Conservation (phyloP, 2,329 filamentous ascomycete species). For the Talaromyces albobiverticillius region DNA sequence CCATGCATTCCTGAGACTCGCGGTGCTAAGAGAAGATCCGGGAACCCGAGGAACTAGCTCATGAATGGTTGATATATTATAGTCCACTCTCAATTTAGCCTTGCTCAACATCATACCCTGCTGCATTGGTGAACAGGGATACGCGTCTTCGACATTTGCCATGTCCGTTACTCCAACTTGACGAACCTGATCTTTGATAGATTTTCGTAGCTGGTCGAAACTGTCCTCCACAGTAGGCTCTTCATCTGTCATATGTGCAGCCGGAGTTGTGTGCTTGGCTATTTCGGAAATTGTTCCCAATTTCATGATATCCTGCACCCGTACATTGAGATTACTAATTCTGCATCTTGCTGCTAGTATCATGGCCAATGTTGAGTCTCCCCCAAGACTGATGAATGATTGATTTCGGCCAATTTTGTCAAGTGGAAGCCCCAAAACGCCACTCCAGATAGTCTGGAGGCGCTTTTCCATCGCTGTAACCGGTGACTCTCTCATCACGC, state of each 20-base stretch:
- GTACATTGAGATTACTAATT: background rate
- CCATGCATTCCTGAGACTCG: background rate
- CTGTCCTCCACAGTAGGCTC: background rate
- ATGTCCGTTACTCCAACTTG: background rate
- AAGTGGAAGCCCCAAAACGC: constrained; percentile 15
- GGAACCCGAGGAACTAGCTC: background rate
- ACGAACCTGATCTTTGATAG: background rate
- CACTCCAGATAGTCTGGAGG: constrained; percentile 23
- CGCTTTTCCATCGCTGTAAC: background rate
- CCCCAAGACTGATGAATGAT: constrained; percentile 24
- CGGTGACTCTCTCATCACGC: constrained; percentile 16
- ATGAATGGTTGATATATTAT: background rate
- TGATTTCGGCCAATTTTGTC: constrained; percentile 26
- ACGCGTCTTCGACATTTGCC: background rate
- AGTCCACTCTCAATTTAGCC: background rate
- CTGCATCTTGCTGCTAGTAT: constrained; percentile 9
- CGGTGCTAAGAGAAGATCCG: background rate
- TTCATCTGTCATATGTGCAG: background rate
- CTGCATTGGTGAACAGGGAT: constrained; percentile 3
- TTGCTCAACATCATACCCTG: constrained; percentile 1
- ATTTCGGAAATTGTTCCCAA: background rate
- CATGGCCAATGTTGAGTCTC: constrained; percentile 21
- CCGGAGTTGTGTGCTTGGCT: background rate
- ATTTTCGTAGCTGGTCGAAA: background rate
- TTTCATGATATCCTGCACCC: background rate